Evolutionary conservation across 2,329 filamentous ascomycete species (phyloP), one percentile per base, ranked within the genome.

Genomic region (Thermothelomyces thermophilus): DNA sequence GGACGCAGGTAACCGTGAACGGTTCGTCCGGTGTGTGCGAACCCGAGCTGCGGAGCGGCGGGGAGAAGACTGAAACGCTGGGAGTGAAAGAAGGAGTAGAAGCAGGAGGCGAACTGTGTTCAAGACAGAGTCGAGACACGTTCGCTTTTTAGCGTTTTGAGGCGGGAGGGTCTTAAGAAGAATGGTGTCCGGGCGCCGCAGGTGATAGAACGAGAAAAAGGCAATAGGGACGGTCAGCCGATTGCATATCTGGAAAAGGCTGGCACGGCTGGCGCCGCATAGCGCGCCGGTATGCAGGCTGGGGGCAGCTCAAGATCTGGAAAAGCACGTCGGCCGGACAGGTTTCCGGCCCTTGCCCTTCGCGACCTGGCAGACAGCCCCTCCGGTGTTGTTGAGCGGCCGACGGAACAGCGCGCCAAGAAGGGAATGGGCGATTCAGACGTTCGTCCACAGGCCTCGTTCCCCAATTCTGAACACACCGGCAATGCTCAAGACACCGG

Each of bases 1-100:
- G 58, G 57, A 62, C 56, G 68, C 60, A 60, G 61, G 62, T 63
- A 67, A 58, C 67, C 65, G 67, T 55, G 56, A 63, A 45, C 55
- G 50, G 62, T 64, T 65, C 57, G 58, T 63, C 58, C 51, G 58
- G 53, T 53, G 56, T 40, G 51, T 52, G 53, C 28, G 48, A 37
- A 16, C 17, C 41, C 41, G 46, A 45, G 48, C 28, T 40, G 48
- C 40, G 49, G 52, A 51, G 37, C 37, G 20, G 42, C 28, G 34
- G 16, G 41, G 39, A 42, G 41, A 26, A 46, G 42, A 56, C 42
- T 34, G 48, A 24, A 16, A 35, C 41, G 19, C 39, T 49, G 44
- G 52, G 47, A 41, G 48, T 37, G 41, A 5, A 31, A n/a, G n/a
- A 41, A 43, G 36, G 9, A 40, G 42, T 40, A 47, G 35, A 42